These are phyloP conservation scores for Eutrema heterophyllum DNA, from an alignment of 345 rosid species.

Conservation along the genomic window DNA sequence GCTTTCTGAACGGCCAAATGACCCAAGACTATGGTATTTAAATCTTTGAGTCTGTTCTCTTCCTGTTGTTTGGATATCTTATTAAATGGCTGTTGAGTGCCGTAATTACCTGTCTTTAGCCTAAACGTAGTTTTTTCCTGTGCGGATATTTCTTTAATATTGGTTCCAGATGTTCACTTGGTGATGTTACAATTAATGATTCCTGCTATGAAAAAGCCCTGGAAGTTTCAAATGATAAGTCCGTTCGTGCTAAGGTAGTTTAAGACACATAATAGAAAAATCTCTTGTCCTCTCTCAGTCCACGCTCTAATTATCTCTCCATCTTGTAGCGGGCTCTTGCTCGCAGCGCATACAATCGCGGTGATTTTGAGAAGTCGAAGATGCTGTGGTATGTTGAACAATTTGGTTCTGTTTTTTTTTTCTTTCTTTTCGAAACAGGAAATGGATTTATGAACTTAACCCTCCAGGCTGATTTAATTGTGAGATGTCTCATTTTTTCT, in stretches of 20 bases:
- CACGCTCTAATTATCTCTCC: slow-evolving; percentile 11
- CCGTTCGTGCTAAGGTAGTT: slow-evolving; percentile 88
- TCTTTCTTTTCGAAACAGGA: neutral
- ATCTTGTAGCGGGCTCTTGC: slow-evolving; percentile 77
- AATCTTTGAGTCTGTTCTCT: neutral
- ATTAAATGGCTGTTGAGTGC: neutral
- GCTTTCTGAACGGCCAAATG: slow-evolving; percentile 59
- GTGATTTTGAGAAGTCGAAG: slow-evolving; percentile 79
- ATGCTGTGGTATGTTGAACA: slow-evolving; percentile 55
- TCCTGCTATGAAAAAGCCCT: slow-evolving; percentile 84
- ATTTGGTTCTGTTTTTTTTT: neutral
- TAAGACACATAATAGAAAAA: neutral
- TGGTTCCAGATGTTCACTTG: slow-evolving; percentile 78
- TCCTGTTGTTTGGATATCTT: slow-evolving; percentile 9
- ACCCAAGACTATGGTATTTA: slow-evolving; percentile 77
- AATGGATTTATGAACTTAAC: neutral
- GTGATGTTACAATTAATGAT: slow-evolving; percentile 74
- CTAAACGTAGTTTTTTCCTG: neutral
- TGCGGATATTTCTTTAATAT: slow-evolving; percentile 2
- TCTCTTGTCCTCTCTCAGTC: neutral
- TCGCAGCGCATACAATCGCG: slow-evolving; percentile 77
- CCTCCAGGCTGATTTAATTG: slow-evolving; percentile 14
- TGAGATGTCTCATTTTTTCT: slow-evolving; percentile 12
- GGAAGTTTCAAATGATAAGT: slow-evolving; percentile 79
- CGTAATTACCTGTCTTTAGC: neutral